Percentiles rank a stretch among this genome's conserved stretches.
phyloP scores from a whole-genome alignment of 352 stramenopile genomes.

The Blastocystis sp. region DNA sequence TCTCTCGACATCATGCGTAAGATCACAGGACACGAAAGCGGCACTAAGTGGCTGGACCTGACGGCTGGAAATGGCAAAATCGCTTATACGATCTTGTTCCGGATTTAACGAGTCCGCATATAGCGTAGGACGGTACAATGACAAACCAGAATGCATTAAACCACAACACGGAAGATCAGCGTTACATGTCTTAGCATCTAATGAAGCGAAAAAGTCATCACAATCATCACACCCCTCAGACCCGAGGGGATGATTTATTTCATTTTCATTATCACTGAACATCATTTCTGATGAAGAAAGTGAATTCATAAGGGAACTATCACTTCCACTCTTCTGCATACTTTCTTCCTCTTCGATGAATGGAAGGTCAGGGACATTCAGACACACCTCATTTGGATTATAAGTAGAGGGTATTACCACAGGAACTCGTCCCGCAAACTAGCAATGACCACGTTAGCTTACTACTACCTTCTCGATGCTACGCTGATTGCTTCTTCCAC shows the following conservation, averaged over 20 bases:
- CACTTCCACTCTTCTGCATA: background rate
- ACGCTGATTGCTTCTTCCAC: conserved; percentile 30
- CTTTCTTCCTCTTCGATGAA: background rate
- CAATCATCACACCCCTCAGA: background rate
- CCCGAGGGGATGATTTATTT: background rate
- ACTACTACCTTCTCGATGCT: conserved; percentile 25
- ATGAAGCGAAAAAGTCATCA: conserved; percentile 31
- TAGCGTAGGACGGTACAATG: background rate
- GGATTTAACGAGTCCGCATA: background rate
- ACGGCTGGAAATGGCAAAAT: background rate
- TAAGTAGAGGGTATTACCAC: conserved; percentile 1
- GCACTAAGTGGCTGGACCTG: background rate
- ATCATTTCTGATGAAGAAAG: conserved; percentile 27
- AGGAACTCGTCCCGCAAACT: background rate
- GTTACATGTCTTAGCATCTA: background rate
- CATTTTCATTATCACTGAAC: conserved; percentile 32
- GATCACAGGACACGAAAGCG: background rate
- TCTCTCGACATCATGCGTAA: background rate
- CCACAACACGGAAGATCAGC: background rate
- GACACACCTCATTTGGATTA: background rate
- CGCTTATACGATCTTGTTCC: background rate
- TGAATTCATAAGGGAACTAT: conserved; percentile 47
- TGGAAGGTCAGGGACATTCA: background rate
- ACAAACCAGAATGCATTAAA: conserved; percentile 13
- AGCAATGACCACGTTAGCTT: background rate